These are phyloP conservation scores for Solidago caesia DNA, from an alignment of 129 eudicot species.

Conservation along the genomic window DNA sequence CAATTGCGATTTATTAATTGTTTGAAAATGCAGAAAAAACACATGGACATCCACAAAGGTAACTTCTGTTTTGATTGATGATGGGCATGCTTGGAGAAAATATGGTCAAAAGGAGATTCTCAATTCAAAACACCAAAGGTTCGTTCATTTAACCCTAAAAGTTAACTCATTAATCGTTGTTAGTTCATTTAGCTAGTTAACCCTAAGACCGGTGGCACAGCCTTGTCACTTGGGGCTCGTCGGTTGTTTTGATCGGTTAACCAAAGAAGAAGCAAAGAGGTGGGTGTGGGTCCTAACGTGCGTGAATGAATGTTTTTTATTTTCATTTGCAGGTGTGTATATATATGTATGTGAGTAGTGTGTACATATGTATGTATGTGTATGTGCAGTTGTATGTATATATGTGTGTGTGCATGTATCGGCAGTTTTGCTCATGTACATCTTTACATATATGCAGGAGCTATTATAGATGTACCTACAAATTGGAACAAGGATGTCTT, in stretches of 20 bases:
- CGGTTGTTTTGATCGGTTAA: too few relatives aligned
- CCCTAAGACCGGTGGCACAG: too few relatives aligned
- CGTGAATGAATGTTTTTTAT: too few relatives aligned
- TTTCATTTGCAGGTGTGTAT: too few relatives aligned
- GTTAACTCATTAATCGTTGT: neutral
- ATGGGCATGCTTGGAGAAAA: conserved; percentile 74
- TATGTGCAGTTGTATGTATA: too few relatives aligned
- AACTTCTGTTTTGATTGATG: conserved; percentile 32
- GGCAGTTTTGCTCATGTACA: neutral
- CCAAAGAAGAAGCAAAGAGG: too few relatives aligned
- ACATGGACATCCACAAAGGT: conserved; percentile 31
- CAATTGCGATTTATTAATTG: neutral
- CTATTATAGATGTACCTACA: conserved; percentile 57
- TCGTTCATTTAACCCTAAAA: neutral
- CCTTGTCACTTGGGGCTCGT: too few relatives aligned
- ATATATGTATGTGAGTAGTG: too few relatives aligned
- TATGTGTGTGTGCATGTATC: neutral
- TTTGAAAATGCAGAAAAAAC: conserved; percentile 36
- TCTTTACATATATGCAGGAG: conserved; percentile 32
- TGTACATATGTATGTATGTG: too few relatives aligned
- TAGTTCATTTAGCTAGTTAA: neutral
- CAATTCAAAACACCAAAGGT: conserved; percentile 48
- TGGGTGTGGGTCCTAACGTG: too few relatives aligned
- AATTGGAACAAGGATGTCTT: conserved; percentile 17
- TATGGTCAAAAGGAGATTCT: conserved; percentile 64